Percentiles rank a stretch among this genome's conserved stretches.
phyloP scores from a whole-genome alignment of 2,329 filamentous ascomycete species.

The Penicillium capsulatum region DNA sequence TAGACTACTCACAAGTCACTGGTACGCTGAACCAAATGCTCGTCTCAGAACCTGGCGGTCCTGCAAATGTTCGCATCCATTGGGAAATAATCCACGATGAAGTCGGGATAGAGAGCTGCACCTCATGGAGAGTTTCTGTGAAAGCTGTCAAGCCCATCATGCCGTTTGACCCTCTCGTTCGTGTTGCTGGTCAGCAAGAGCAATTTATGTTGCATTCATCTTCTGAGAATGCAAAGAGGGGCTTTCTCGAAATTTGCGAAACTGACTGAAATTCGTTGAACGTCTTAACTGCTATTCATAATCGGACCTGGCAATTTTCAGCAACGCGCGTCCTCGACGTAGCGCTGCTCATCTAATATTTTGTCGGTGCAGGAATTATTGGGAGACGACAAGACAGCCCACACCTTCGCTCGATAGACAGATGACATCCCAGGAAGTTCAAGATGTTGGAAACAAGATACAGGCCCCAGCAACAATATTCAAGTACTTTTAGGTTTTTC shows the following conservation, averaged over 20 bases:
- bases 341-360: too few species aligned
- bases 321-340: too few species aligned
- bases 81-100: conserved; percentile 10
- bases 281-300: too few species aligned
- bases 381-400: too few species aligned
- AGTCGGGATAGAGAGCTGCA: neutral
- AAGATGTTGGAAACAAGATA: too few species aligned
- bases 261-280: too few species aligned
- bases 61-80: conserved; percentile 9
- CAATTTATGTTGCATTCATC: conserved; percentile 6
- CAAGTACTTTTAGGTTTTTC: too few species aligned
- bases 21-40: conserved; percentile 11
- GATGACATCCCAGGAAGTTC: too few species aligned
- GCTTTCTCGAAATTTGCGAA: conserved; percentile 4
- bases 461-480: too few species aligned
- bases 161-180: conserved; percentile 11
- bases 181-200: conserved; percentile 4
- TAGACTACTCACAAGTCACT: conserved; percentile 15
- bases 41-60: conserved; percentile 8
- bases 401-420: too few species aligned
- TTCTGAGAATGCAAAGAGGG: conserved; percentile 4
- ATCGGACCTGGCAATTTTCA: too few species aligned
- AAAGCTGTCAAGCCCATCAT: conserved; percentile 5
- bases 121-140: conserved; percentile 9
- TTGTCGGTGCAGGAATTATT: too few species aligned